These are phyloP conservation scores for Aspergillus piperis DNA, from an alignment of 2,329 filamentous ascomycete genomes.

Conservation along the genomic window DNA sequence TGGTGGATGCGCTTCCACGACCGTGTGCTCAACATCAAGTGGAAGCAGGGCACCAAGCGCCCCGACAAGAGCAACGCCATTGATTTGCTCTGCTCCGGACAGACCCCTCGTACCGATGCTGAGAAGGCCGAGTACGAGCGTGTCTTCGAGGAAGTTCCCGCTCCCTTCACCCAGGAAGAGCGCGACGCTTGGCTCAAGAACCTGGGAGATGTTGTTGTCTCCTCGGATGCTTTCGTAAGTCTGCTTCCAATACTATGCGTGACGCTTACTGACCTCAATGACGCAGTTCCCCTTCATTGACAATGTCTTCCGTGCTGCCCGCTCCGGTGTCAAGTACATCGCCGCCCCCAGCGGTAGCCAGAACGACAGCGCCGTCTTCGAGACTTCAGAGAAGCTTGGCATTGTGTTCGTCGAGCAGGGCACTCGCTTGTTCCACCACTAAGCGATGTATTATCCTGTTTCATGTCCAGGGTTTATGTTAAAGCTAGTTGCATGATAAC, in stretches of 20 bases:
- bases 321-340: constrained; percentile 93
- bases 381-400: constrained; percentile 85
- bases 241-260: neutral
- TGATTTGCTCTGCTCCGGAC: constrained; percentile 87
- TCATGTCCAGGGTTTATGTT: constrained; percentile 4
- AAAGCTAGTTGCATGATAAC: constrained; percentile 6
- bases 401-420: constrained; percentile 97
- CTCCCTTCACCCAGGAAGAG: constrained; percentile 80
- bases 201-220: constrained; percentile 74
- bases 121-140: constrained; percentile 86
- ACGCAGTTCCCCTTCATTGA: constrained; percentile 89
- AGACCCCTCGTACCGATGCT: constrained; percentile 78
- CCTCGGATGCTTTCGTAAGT: constrained; percentile 92
- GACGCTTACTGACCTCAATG: neutral
- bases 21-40: constrained; percentile 82
- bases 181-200: constrained; percentile 81
- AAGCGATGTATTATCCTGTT: constrained; percentile 30
- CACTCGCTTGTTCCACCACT: constrained; percentile 93
- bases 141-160: constrained; percentile 85
- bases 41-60: constrained; percentile 96
- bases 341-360: constrained; percentile 81
- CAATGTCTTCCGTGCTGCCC: constrained; percentile 88
- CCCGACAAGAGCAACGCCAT: constrained; percentile 98
- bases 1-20: constrained; percentile 99
- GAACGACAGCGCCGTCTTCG: constrained; percentile 57